phyloP scores from a whole-genome alignment of 257 asterid genomes.

The Solanum okadae region DNA sequence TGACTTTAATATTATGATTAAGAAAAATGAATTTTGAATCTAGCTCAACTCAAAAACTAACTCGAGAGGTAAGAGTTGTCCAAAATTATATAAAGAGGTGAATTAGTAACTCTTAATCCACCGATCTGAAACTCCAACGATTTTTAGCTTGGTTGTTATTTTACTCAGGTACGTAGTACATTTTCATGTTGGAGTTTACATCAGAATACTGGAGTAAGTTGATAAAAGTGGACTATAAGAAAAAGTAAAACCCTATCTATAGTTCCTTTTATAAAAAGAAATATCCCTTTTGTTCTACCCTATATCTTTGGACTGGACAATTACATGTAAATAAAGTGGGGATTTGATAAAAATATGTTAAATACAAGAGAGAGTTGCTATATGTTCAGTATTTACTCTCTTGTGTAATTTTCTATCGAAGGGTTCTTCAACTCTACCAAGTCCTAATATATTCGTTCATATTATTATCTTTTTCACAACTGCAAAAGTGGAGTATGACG shows the following conservation, averaged over 20 bases:
- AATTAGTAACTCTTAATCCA: background rate
- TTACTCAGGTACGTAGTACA: background rate
- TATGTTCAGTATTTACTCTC: background rate
- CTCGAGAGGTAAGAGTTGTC: background rate
- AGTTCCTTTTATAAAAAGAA: background rate
- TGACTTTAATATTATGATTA: background rate
- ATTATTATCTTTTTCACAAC: background rate
- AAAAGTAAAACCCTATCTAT: background rate
- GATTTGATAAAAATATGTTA: background rate
- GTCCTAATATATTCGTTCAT: too few relatives aligned
- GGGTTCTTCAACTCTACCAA: background rate
- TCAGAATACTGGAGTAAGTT: background rate
- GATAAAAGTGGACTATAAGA: background rate
- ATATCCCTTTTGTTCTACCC: background rate
- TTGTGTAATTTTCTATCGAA: background rate
- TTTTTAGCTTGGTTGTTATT: background rate
- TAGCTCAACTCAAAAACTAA: background rate
- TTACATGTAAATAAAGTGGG: background rate
- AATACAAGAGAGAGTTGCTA: background rate
- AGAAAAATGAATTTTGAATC: background rate
- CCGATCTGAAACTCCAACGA: background rate
- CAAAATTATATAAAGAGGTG: background rate
- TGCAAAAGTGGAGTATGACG: background rate
- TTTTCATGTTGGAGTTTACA: background rate
- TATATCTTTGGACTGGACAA: background rate